These are phyloP conservation scores for Anastatica hierochuntica DNA, from an alignment of 345 rosid genomes.

Conservation along the genomic window DNA sequence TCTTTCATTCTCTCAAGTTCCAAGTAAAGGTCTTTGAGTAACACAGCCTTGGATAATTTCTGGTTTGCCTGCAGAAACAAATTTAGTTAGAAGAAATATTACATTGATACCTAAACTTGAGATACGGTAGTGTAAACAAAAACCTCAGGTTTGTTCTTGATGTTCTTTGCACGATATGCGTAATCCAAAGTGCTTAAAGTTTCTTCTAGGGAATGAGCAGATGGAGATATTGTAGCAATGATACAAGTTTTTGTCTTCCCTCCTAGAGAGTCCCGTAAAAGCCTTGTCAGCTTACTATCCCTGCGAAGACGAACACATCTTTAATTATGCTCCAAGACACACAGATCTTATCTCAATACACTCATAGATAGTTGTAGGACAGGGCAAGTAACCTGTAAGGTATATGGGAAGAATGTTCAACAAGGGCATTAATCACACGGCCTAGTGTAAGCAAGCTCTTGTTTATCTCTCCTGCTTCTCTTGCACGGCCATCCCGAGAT, in stretches of 20 bases:
- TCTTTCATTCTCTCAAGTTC: constrained; percentile 90
- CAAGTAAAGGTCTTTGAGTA: constrained; percentile 78
- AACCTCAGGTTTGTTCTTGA: constrained; percentile 93
- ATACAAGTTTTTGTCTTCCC: constrained; percentile 97
- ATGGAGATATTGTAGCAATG: constrained; percentile 88
- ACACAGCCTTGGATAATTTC: constrained; percentile 67
- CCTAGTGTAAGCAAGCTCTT: constrained; percentile 94
- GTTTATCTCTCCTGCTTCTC: constrained; percentile 97
- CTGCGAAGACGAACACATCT: constrained; percentile 29
- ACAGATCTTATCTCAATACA: neutral
- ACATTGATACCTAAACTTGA: neutral
- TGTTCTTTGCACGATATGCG: constrained; percentile 87
- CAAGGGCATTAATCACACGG: constrained; percentile 94
- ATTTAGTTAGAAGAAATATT: neutral
- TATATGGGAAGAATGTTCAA: constrained; percentile 90
- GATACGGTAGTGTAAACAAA: constrained; percentile 11
- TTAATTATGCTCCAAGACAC: neutral
- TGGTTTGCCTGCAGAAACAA: constrained; percentile 73
- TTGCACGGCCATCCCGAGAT: constrained; percentile 87
- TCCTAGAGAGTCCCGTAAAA: constrained; percentile 83
- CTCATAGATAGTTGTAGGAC: constrained; percentile 4
- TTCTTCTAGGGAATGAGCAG: constrained; percentile 80
- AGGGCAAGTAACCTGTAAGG: constrained; percentile 65
- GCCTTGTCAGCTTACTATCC: constrained; percentile 95
- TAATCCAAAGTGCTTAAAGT: constrained; percentile 91